phyloP scores from a whole-genome alignment of 31 red algal genomes.

The Endocladia muricata region DNA sequence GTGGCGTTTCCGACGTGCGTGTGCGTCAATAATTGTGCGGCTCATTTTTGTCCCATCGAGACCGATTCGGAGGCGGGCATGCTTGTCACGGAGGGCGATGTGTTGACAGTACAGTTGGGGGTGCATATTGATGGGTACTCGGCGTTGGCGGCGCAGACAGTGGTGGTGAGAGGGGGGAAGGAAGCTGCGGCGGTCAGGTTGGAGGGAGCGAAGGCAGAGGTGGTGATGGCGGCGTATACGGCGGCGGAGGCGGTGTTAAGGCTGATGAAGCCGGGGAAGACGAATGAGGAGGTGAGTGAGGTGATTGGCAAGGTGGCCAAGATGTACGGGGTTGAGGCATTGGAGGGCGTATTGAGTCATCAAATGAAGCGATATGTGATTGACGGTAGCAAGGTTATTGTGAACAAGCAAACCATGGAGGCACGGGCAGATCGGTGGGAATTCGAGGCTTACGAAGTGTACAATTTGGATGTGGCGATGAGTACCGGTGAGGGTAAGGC shows the following conservation, averaged over 20 bases:
- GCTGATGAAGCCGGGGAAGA: slow-evolving; percentile 79
- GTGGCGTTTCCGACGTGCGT: slow-evolving; percentile 94
- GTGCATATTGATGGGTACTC: slow-evolving; percentile 93
- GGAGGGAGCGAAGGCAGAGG: slow-evolving; percentile 69
- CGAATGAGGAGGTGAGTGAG: slow-evolving; percentile 84
- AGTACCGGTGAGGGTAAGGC: slow-evolving; percentile 88
- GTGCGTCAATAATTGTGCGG: slow-evolving; percentile 71
- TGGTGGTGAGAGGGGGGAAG: slow-evolving; percentile 44
- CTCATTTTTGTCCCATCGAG: slow-evolving; percentile 91
- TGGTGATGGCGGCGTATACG: slow-evolving; percentile 71
- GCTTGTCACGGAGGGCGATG: slow-evolving; percentile 69
- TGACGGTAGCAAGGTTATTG: slow-evolving; percentile 87
- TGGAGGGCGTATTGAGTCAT: slow-evolving; percentile 93
- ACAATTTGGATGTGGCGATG: slow-evolving; percentile 91
- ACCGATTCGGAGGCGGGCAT: slow-evolving; percentile 44
- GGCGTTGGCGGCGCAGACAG: slow-evolving; percentile 53
- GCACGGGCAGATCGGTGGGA: slow-evolving; percentile 67
- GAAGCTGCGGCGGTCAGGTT: slow-evolving; percentile 13
- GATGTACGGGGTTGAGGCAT: slow-evolving; percentile 59
- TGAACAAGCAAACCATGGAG: slow-evolving; percentile 80
- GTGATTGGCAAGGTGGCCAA: slow-evolving; percentile 70
- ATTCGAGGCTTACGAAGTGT: slow-evolving; percentile 91
- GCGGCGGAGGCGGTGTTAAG: slow-evolving; percentile 89
- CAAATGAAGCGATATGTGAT: slow-evolving; percentile 93
- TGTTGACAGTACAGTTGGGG: slow-evolving; percentile 82